Evolutionary conservation across 2,329 filamentous ascomycete species (phyloP), one percentile per base, ranked within the genome.

Genomic region (Botrytis cinerea): DNA sequence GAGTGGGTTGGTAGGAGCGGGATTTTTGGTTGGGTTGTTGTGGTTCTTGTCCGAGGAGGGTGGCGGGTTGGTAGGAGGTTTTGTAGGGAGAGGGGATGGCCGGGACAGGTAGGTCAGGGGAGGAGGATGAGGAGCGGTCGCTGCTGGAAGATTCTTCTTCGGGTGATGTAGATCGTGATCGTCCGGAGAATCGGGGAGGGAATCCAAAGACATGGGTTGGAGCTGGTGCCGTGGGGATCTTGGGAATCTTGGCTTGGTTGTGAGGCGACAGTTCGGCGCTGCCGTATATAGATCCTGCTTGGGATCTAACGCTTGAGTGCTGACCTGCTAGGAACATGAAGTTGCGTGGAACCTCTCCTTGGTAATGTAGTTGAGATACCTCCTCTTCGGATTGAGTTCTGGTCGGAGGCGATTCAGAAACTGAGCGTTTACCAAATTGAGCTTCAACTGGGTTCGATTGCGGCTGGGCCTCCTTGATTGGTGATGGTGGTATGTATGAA

Each of bases 301-400:
- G 43, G 14, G 70, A 71, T 45, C 46, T 38, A 40, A 71, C 46
- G 48, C 38, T 72, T 9, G 35, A 25, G 40, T 67, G 20, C 20
- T 57, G 62, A 25, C 70, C 70, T 48, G 70, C 32, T 38, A 51
- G 8, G 25, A 72, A 72, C 35, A 59, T 51, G 25, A 35, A 68
- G 28, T 60, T 72, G 25, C 43, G 70, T n/a, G 46, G 48, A 28
- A 72, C 35, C 28, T 72, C 61, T 16, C 70, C 70, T 38, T 67
- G 22, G 62, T n/a, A 43, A 18, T 16, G 38, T 20, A 59, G 25
- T n/a, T 59, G 61, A 20, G 61, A 67, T 32, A 68, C 18, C 25
- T 68, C 48, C 25, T 68, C 48, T 67, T 72, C 62, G 8, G 70
- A 72, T 32, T 28, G 18, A 22, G 35, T 14, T 38, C 59, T 46